phyloP scores from a whole-genome alignment of 371 early-diverging fungal species.

The Mortierella sp. region DNA sequence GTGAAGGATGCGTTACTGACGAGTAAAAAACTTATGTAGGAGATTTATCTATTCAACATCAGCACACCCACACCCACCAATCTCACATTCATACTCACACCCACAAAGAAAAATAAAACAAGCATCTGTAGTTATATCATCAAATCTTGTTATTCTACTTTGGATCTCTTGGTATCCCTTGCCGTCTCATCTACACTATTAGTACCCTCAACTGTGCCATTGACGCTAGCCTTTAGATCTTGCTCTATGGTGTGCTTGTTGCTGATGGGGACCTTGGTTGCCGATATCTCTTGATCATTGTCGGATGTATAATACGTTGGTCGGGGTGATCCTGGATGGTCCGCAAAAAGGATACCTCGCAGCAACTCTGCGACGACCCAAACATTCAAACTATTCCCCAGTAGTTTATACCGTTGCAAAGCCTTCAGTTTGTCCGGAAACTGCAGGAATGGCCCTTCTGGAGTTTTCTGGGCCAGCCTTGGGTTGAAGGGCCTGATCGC shows the following conservation, averaged over 20 bases:
- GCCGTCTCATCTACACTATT: not conserved
- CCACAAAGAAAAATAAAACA: too few relatives aligned
- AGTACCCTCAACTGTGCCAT: not conserved
- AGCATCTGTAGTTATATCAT: not conserved
- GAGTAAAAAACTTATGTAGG: conserved; percentile 58
- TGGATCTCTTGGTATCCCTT: conserved; percentile 7
- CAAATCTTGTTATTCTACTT: not conserved
- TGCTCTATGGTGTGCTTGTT: conserved; percentile 10
- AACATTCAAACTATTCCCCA: conserved; percentile 83
- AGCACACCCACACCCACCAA: too few relatives aligned
- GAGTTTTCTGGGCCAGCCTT: conserved; percentile 4
- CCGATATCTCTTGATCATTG: not conserved
- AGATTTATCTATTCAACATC: not conserved
- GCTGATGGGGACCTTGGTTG: not conserved
- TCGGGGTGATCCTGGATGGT: conserved; percentile 29
- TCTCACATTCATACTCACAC: too few relatives aligned
- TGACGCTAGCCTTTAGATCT: not conserved
- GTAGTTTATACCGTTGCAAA: conserved; percentile 71
- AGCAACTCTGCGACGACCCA: conserved; percentile 76
- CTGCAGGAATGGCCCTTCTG: conserved; percentile 35
- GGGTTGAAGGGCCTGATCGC: conserved; percentile 30
- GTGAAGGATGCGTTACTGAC: conserved; percentile 89
- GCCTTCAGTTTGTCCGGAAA: conserved; percentile 66
- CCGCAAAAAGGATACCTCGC: conserved; percentile 60
- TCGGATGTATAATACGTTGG: conserved; percentile 14